Evolutionary conservation across 1,284 basidiomycete genomes (phyloP), one percentile per base, ranked within the genome.

Genomic region (Ustilago sp.): DNA sequence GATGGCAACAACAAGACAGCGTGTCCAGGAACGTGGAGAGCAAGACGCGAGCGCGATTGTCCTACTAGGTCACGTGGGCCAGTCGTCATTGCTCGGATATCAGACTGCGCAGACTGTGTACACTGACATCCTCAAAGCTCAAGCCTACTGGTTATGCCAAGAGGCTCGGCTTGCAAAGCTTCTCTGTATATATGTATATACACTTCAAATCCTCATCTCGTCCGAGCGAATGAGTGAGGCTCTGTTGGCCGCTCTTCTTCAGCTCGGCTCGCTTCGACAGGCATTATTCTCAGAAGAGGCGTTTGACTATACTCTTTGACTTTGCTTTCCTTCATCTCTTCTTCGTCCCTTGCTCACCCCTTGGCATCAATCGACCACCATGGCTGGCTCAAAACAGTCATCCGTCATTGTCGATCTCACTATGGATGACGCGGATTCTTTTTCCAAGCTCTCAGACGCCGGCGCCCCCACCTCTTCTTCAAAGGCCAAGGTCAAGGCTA

Each of bases 371-470:
- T 43, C 41, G 8, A 17, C 15, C 55, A 28, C 7, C 55, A 63
- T 62, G 63, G 56, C 64, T 11, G 52, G 34, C 32, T 13, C 56
- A 38, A 15, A 60, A 31, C 15, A 66, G 15, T 28, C 60, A 8
- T 54, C 60, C 34, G 56, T 43, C 52, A 38, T 56, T 17, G 65
- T 76, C 32, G 68, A 72, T 45, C 65, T 75, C 54, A 75, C 68
- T 17, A 36, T 53, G 52, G 63, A 63, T 55, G 63, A 63, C 50
- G 57, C 48, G 8, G 68, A 63, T n/a, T 68, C 66, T 3, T 69
- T 77, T 9, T 77, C 69, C 9, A 66, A 77, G 4, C 69, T 69
- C 5, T 77, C 74, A 1, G 74, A 77, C n/a, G 62, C 57, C 7
- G 23, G 23, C 23, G 41, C 57, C 8, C 34, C 48, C 13, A 35